These are phyloP conservation scores for Globisporangium recalcitrans DNA, from an alignment of 352 stramenopile species.

Conservation along the genomic window DNA sequence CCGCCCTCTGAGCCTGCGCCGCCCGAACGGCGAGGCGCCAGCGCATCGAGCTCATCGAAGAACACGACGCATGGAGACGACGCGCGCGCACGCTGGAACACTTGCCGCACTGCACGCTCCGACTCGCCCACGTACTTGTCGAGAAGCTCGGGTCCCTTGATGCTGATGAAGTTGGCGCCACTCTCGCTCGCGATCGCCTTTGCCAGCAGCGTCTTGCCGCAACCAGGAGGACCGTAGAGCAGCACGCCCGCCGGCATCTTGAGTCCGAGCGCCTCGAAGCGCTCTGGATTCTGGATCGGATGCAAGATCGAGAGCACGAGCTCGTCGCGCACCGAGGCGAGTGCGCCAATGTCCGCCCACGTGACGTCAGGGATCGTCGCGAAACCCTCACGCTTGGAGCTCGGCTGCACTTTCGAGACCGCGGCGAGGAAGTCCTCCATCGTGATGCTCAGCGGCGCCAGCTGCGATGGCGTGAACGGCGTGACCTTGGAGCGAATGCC, in stretches of 20 bases:
- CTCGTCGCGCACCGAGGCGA: slow-evolving; percentile 92
- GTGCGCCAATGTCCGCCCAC: slow-evolving; percentile 97
- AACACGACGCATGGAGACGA: slow-evolving; percentile 99
- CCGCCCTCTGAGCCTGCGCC: slow-evolving; percentile 51
- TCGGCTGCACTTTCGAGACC: slow-evolving; percentile 96
- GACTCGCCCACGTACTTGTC: slow-evolving; percentile 99
- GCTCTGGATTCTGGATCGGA: slow-evolving; percentile 94
- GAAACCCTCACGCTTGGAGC: slow-evolving; percentile 98
- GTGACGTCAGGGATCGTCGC: slow-evolving; percentile 97
- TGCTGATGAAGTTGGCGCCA: slow-evolving; percentile 98
- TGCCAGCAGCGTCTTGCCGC: slow-evolving; percentile 98
- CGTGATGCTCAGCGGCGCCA: slow-evolving; percentile 91
- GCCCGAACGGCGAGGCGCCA: slow-evolving; percentile 91
- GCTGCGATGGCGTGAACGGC: slow-evolving; percentile 87
- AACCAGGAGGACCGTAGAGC: slow-evolving; percentile 97
- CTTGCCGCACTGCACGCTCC: slow-evolving; percentile 92
- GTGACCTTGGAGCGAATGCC: slow-evolving; percentile 57
- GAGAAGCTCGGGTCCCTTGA: slow-evolving; percentile 98
- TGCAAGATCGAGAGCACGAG: slow-evolving; percentile 95
- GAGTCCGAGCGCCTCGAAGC: slow-evolving; percentile 94
- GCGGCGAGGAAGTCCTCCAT: slow-evolving; percentile 97
- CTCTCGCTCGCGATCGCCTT: slow-evolving; percentile 98
- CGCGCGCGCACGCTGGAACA: slow-evolving; percentile 97
- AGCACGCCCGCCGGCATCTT: slow-evolving; percentile 96
- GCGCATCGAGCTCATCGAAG: slow-evolving; percentile 98